Conservation (phyloP, 2,329 filamentous ascomycete genomes). For the Trichoderma koningiopsis region DNA sequence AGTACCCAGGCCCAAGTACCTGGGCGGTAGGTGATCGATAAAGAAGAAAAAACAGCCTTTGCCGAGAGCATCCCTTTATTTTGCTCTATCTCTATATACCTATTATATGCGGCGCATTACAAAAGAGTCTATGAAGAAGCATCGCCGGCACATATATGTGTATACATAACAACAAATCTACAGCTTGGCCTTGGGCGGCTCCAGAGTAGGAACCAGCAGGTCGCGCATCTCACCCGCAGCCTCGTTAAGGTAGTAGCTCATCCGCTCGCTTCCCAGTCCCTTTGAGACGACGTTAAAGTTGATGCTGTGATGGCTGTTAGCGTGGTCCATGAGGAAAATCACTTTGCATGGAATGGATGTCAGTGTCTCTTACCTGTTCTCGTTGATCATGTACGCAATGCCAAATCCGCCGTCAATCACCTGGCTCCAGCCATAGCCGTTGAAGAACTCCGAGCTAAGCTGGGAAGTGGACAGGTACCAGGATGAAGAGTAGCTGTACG, state of each 20-base stretch:
- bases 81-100: conserved; percentile 6
- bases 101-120: not conserved
- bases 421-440: conserved; percentile 98
- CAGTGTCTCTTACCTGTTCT: conserved; percentile 69
- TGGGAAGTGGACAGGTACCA: conserved; percentile 92
- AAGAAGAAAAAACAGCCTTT: not conserved
- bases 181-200: conserved; percentile 83
- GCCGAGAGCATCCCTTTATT: not conserved
- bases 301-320: conserved; percentile 56
- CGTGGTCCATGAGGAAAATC: not conserved
- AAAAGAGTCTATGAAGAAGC: conserved; percentile 10
- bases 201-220: conserved; percentile 76
- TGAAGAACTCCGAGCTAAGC: conserved; percentile 95
- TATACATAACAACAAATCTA: conserved; percentile 48
- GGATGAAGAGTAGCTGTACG: conserved; percentile 77
- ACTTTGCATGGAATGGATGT: not conserved
- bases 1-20: too few relatives aligned
- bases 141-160: not conserved
- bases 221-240: conserved; percentile 89
- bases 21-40: too few relatives aligned
- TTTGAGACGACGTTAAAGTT: conserved; percentile 99
- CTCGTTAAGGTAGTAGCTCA: conserved; percentile 96
- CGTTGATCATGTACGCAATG: conserved; percentile 99
- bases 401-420: conserved; percentile 95
- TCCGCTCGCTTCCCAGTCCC: conserved; percentile 82